These are phyloP conservation scores for Rosellinia necatrix DNA, from an alignment of 2,329 filamentous ascomycete species.

Conservation along the genomic window DNA sequence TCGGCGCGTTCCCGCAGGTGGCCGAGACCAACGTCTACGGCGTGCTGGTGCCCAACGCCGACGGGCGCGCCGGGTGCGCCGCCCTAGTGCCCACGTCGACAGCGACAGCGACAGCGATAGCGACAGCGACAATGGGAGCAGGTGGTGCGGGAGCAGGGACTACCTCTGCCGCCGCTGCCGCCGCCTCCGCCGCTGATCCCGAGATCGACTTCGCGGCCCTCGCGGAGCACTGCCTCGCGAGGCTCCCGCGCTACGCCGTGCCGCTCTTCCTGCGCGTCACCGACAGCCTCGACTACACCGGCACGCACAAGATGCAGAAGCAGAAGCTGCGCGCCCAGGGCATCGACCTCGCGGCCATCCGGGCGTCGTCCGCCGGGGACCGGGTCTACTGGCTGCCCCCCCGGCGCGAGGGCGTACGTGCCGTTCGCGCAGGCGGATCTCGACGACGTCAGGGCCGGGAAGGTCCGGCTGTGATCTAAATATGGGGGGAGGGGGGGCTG, in stretches of 20 bases:
- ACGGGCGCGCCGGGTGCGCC: slow-evolving; percentile 49
- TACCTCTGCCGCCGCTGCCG: no score
- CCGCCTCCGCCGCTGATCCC: no score
- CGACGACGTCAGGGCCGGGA: slow-evolving; percentile 37
- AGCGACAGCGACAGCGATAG: no score
- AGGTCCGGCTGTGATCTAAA: slow-evolving; percentile 25
- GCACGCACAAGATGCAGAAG: slow-evolving; percentile 52
- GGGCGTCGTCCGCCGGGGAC: slow-evolving; percentile 38
- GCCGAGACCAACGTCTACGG: slow-evolving; percentile 51
- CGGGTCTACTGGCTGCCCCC: slow-evolving; percentile 48
- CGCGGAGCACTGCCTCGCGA: slow-evolving; percentile 42
- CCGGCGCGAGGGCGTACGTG: slow-evolving; percentile 40
- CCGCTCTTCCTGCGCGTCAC: slow-evolving; percentile 49
- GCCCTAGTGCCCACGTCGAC: slow-evolving; percentile 47
- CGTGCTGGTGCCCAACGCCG: slow-evolving; percentile 48
- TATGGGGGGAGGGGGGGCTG: no score
- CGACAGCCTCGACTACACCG: slow-evolving; percentile 48
- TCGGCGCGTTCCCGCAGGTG: slow-evolving; percentile 46
- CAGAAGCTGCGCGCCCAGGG: slow-evolving; percentile 47
- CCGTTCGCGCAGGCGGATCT: slow-evolving; percentile 45
- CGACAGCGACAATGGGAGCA: no score
- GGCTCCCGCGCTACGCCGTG: slow-evolving; percentile 51
- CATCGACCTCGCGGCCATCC: slow-evolving; percentile 46
- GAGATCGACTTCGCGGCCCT: slow-evolving; percentile 41
- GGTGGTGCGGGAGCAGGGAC: no score